A percentile compares a stretch with the other conserved stretches of the same genome.
Evolutionary conservation across 257 asterid genomes (phyloP).

Genomic region (Linaria vulgaris): DNA sequence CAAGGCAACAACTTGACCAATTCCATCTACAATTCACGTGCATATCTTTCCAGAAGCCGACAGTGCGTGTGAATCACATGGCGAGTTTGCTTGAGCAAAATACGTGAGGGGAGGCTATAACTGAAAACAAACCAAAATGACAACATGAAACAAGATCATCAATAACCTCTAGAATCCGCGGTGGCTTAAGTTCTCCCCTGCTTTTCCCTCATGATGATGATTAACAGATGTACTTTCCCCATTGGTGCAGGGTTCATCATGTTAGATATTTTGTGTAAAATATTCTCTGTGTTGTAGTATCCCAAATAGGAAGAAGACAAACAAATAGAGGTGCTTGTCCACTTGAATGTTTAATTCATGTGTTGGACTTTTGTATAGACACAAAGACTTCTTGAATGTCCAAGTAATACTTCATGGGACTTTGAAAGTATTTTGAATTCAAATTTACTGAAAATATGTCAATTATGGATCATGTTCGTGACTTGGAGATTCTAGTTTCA

Average conservation of each 20-base stretch:
- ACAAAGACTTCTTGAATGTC: no score
- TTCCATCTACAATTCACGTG: slow-evolving; percentile 90
- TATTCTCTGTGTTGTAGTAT: no score
- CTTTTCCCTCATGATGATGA: slow-evolving; percentile 45
- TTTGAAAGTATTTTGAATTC: no score
- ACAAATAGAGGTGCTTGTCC: no score
- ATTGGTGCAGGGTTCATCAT: slow-evolving; percentile 43
- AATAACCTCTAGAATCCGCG: slow-evolving; percentile 84
- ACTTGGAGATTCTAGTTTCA: no score
- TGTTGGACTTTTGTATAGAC: no score
- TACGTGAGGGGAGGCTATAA: neutral
- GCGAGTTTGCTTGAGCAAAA: neutral
- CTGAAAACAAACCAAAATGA: neutral
- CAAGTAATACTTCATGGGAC: no score
- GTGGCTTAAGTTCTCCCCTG: slow-evolving; percentile 56
- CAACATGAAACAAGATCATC: slow-evolving; percentile 18
- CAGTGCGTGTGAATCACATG: slow-evolving; percentile 53
- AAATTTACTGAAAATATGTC: no score
- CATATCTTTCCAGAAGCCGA: slow-evolving; percentile 98
- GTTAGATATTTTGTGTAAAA: slow-evolving; percentile 36
- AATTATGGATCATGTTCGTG: no score
- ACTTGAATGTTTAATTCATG: no score
- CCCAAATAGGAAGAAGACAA: no score
- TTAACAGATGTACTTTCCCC: slow-evolving; percentile 35
- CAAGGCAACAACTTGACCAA: slow-evolving; percentile 88